Conservation (phyloP, 176 grass and related monocot genomes). For the Lolium perenne region DNA sequence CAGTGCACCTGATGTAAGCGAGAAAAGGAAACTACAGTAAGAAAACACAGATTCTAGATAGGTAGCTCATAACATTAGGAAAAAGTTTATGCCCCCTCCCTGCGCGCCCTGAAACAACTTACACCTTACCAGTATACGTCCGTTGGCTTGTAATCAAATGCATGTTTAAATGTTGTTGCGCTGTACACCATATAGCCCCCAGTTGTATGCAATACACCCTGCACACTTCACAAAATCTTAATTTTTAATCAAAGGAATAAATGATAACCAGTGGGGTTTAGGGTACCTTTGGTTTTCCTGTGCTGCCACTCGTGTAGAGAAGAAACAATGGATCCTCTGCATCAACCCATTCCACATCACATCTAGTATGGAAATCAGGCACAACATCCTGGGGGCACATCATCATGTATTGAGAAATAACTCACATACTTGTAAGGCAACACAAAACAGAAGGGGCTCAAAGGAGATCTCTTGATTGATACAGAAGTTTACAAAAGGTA, state of each 20-base stretch:
- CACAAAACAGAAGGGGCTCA: not conserved
- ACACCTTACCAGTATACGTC: constrained; percentile 93
- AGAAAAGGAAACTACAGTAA: constrained; percentile 43
- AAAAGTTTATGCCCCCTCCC: constrained; percentile 17
- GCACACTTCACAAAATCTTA: constrained; percentile 41
- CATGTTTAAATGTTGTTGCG: constrained; percentile 95
- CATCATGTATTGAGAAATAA: constrained; percentile 27
- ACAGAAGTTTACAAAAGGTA: not conserved
- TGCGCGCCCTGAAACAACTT: not conserved
- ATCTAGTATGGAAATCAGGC: constrained; percentile 74
- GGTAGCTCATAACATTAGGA: constrained; percentile 4
- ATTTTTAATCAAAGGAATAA: constrained; percentile 7
- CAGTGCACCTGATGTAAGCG: constrained; percentile 84
- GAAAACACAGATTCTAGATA: constrained; percentile 30
- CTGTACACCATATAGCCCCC: constrained; percentile 98
- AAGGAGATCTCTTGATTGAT: not conserved
- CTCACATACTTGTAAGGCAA: not conserved
- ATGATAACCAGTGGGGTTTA: constrained; percentile 9
- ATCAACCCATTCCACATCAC: constrained; percentile 96
- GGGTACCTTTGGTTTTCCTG: constrained; percentile 93
- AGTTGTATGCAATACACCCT: constrained; percentile 99
- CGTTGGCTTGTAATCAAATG: constrained; percentile 92
- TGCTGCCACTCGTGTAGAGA: constrained; percentile 97
- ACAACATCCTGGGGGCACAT: constrained; percentile 69
- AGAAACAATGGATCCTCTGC: constrained; percentile 99